Evolutionary conservation across 2,329 filamentous ascomycete species (phyloP), one percentile per base, ranked within the genome.

Genomic region (Colletotrichum shisoi): DNA sequence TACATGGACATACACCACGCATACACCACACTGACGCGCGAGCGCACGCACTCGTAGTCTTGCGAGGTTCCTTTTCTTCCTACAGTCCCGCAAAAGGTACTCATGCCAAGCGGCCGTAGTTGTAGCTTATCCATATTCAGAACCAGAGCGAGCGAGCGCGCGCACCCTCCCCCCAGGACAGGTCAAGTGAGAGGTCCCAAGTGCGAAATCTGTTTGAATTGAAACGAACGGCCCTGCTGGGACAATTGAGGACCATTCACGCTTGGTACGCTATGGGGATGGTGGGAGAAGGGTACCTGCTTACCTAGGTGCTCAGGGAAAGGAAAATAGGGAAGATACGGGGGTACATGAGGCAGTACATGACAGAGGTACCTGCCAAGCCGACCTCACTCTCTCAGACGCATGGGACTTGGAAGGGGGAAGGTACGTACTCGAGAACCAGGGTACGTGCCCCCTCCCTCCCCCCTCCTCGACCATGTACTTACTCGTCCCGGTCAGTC

Each of bases 161-260:
- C 64, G 64, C 64, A 67, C 64, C 64, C 61, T 64, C 64, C 64
- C 63, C 63, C 64, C 64, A 60, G 64, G 61, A 59, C 60, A 60
- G 64, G 64, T 67, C 64, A 67, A 67, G 64, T 67, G 61, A 67
- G 64, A 60, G 42, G 37, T 27, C 48, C 56, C 54, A 57, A 67
- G 54, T 64, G 61, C 62, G 61, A 54, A 67, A 64, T 61, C 61
- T 64, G 64, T 61, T 54, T 64, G 64, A 60, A 67, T 59, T 64
- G 64, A 67, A 67, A 67, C 64, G 64, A 67, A 67, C 64, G 61
- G 61, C 45, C 64, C 64, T 56, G 64, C 61, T 67, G 64, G 61
- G 64, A 67, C 54, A 49, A 51, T 39, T 39, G 52, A 46, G 59
- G 63, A 44, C 59, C 46, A 54, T 68, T 59, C 37, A 56, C 65